phyloP scores from a whole-genome alignment of 768 basidiomycete species.

The Cyclocybe cylindracea region DNA sequence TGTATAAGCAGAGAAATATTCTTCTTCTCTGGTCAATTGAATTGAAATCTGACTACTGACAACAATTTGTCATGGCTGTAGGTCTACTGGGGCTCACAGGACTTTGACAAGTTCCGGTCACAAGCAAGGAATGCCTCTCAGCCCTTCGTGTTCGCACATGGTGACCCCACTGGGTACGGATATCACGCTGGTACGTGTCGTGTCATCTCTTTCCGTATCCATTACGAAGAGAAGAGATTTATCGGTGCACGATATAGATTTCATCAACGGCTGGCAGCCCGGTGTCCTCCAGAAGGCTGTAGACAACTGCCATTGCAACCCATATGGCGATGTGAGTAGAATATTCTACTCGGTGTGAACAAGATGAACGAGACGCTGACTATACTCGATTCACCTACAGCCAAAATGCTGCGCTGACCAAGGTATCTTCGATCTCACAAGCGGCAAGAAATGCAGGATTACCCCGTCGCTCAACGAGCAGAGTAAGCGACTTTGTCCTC shows the following conservation, averaged over 20 bases:
- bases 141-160: slow-evolving; percentile 58
- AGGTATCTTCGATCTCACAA: slow-evolving; percentile 44
- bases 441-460: slow-evolving; percentile 43
- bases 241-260: slow-evolving; percentile 33
- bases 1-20: too few relatives aligned
- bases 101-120: slow-evolving; percentile 34
- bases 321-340: slow-evolving; percentile 40
- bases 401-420: slow-evolving; percentile 45
- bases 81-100: slow-evolving; percentile 46
- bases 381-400: slow-evolving; percentile 17
- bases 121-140: slow-evolving; percentile 49
- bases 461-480: slow-evolving; percentile 48
- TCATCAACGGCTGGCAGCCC: slow-evolving; percentile 61
- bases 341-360: not conserved
- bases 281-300: slow-evolving; percentile 57
- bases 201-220: not conserved
- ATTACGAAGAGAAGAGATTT: not conserved
- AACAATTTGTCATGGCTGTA: slow-evolving; percentile 13
- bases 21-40: not conserved
- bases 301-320: slow-evolving; percentile 51
- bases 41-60: not conserved
- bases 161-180: slow-evolving; percentile 66
- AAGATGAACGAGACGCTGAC: not conserved
- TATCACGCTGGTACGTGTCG: slow-evolving; percentile 49
- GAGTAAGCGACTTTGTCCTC: slow-evolving; percentile 29